phyloP scores from a whole-genome alignment of 176 grass and related monocot genomes.

The Oropetium thomaeum region DNA sequence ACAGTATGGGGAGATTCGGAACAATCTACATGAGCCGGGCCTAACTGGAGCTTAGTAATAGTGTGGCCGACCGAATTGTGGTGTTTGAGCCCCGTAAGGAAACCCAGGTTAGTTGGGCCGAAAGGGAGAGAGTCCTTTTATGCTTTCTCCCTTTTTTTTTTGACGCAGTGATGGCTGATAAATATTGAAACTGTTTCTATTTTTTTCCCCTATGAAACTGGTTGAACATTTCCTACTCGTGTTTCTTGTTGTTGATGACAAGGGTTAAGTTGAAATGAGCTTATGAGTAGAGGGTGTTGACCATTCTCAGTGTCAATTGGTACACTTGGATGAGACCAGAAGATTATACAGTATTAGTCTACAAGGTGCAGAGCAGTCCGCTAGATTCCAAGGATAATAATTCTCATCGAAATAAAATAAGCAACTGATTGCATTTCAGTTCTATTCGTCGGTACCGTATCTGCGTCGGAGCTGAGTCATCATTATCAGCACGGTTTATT shows the following conservation, averaged over 20 bases:
- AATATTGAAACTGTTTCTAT: too few relatives aligned
- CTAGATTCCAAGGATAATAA: neutral
- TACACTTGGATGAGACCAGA: too few relatives aligned
- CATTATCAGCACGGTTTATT: neutral
- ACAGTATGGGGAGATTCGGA: slow-evolving; percentile 7
- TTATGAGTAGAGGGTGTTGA: too few relatives aligned
- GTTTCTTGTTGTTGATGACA: too few relatives aligned
- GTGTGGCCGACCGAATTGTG: neutral
- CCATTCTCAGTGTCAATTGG: too few relatives aligned
- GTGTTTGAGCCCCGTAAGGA: neutral
- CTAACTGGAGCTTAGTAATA: neutral
- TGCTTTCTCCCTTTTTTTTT: too few relatives aligned
- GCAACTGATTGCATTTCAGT: neutral
- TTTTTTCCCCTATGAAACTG: too few relatives aligned
- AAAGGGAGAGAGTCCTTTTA: too few relatives aligned
- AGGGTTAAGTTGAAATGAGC: too few relatives aligned
- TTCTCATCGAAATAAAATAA: neutral
- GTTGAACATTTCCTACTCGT: too few relatives aligned
- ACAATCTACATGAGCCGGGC: neutral
- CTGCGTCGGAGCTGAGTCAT: slow-evolving; percentile 8
- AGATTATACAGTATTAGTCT: too few relatives aligned
- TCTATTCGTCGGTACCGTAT: neutral
- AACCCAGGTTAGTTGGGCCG: neutral
- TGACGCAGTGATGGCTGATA: too few relatives aligned
- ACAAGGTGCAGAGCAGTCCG: neutral